Conservation (phyloP, 495 filamentous ascomycete genomes). For the Podospora pseudoanserina region DNA sequence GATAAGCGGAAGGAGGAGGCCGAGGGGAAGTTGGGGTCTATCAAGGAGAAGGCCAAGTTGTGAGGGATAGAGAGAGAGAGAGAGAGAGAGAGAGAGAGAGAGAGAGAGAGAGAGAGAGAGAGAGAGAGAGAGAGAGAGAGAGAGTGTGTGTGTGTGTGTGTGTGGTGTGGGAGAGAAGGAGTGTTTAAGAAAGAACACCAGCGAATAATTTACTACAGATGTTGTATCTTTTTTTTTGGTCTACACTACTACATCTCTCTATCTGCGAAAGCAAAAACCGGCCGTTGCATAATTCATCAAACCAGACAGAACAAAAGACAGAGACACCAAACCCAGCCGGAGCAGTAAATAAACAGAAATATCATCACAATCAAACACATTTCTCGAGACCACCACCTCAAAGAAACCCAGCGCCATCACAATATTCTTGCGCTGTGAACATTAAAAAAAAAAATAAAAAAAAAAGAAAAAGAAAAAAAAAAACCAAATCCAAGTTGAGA, state of each 20-base stretch:
- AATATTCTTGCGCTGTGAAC: conserved; percentile 13
- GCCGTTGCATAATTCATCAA: background rate
- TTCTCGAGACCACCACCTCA: background rate
- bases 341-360: background rate
- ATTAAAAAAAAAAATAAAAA: background rate
- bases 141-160: too few species aligned
- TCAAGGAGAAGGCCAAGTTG: conserved; percentile 23
- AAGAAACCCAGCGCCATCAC: conserved; percentile 6
- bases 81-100: background rate
- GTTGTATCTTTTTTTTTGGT: background rate
- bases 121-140: too few species aligned
- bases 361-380: conserved; percentile 3
- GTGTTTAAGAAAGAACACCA: too few species aligned
- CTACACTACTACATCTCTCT: background rate
- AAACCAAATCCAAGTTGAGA: background rate
- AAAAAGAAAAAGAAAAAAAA: background rate
- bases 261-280: background rate
- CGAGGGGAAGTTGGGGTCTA: conserved; percentile 42
- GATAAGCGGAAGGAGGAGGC: conserved; percentile 32
- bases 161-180: background rate
- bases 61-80: background rate
- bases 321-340: background rate
- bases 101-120: background rate
- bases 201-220: background rate
- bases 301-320: background rate